Evolutionary conservation across 2,329 filamentous ascomycete genomes (phyloP).

Genomic region (Didymosphaeria variabile): DNA sequence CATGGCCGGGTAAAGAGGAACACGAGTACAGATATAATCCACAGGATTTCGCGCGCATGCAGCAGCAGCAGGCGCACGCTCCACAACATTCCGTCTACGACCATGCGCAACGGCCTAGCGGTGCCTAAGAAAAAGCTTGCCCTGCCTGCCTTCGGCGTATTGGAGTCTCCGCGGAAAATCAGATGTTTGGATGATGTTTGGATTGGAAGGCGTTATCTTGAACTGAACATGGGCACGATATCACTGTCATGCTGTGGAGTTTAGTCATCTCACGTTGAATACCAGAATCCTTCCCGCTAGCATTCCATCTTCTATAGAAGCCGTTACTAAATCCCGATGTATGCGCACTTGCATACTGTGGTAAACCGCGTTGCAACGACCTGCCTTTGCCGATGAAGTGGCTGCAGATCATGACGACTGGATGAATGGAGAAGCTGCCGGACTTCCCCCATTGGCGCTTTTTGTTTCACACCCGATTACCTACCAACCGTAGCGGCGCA

Average conservation of each 20-base stretch:
- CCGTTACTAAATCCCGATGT: not conserved
- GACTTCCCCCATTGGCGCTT: not conserved
- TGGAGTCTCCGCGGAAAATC: not conserved
- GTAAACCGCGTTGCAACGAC: not conserved
- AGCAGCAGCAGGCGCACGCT: conserved; percentile 23
- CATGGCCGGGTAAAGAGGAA: conserved; percentile 19
- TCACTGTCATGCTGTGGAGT: conserved; percentile 16
- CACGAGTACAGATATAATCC: conserved; percentile 47
- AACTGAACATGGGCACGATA: conserved; percentile 16
- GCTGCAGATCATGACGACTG: conserved; percentile 18
- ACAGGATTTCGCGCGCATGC: conserved; percentile 40
- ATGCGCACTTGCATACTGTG: conserved; percentile 6
- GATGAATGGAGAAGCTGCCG: not conserved
- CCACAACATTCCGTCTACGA: conserved; percentile 30
- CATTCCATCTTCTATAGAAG: conserved; percentile 3
- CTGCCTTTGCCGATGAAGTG: conserved; percentile 9
- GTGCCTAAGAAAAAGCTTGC: conserved; percentile 6
- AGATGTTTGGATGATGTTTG: not conserved
- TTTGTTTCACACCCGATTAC: not conserved
- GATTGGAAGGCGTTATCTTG: conserved; percentile 6
- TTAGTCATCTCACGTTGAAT: conserved; percentile 12
- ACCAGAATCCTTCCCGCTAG: conserved; percentile 12
- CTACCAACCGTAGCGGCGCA: not conserved
- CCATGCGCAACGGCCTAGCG: conserved; percentile 13
- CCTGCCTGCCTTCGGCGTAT: conserved; percentile 1